Conservation (phyloP, 2,329 filamentous ascomycete genomes). For the Alternaria triticimaculans region DNA sequence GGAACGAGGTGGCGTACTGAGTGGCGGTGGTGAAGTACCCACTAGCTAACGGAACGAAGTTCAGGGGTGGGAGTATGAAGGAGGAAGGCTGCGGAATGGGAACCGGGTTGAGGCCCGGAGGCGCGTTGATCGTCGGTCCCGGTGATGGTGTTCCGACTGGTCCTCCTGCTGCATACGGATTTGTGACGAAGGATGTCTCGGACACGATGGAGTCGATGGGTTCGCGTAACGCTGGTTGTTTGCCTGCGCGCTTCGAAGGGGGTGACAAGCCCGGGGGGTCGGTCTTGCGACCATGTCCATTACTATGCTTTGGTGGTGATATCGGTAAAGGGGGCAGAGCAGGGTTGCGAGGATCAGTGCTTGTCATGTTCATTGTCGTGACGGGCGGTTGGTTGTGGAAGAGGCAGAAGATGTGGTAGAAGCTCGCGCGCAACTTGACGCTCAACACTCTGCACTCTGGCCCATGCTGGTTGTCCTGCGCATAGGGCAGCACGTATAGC, state of each 20-base stretch:
- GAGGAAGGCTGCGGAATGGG: constrained; percentile 60
- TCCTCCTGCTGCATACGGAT: constrained; percentile 53
- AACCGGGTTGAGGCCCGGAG: constrained; percentile 54
- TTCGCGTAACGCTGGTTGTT: constrained; percentile 54
- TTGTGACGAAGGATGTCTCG: constrained; percentile 59
- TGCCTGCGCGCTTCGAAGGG: constrained; percentile 41
- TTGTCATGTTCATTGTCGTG: constrained; percentile 44
- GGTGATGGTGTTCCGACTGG: constrained; percentile 52
- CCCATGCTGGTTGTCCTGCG: constrained; percentile 74
- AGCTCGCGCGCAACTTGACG: constrained; percentile 90
- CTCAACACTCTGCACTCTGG: constrained; percentile 84
- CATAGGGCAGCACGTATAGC: constrained; percentile 77
- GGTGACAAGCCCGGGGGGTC: constrained; percentile 38
- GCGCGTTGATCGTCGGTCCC: constrained; percentile 49
- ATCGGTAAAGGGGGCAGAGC: constrained; percentile 33
- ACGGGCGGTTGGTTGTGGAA: constrained; percentile 91
- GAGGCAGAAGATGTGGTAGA: constrained; percentile 95
- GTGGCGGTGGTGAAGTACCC: constrained; percentile 81
- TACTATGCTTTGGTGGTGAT: constrained; percentile 28
- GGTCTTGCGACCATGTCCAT: constrained; percentile 32
- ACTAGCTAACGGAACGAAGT: constrained; percentile 85
- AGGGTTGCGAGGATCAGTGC: constrained; percentile 36
- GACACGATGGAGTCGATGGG: constrained; percentile 57
- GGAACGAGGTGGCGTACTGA: constrained; percentile 72
- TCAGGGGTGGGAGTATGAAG: constrained; percentile 78